These are phyloP conservation scores for Kappamyces sp. DNA, from an alignment of 192 early-diverging fungal species.

Conservation along the genomic window DNA sequence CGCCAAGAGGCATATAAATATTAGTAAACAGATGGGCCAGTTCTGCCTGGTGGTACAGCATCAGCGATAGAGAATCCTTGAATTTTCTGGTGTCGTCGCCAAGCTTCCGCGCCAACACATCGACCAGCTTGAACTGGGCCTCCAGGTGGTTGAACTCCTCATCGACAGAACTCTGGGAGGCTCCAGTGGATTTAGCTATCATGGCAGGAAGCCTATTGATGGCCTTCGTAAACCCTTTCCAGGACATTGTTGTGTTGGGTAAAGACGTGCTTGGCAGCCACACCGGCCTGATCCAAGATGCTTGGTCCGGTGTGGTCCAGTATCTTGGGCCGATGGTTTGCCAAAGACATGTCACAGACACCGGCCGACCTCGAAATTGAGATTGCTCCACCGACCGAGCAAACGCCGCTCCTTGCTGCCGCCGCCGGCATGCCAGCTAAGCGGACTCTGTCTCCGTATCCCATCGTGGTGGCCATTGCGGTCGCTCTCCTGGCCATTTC, in stretches of 20 bases:
- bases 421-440: too few relatives aligned
- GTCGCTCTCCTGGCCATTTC: too few relatives aligned
- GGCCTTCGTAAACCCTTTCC: slow-evolving; percentile 73
- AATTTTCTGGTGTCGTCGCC: slow-evolving; percentile 62
- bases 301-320: too few relatives aligned
- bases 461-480: too few relatives aligned
- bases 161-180: slow-evolving; percentile 47
- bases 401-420: too few relatives aligned
- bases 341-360: too few relatives aligned
- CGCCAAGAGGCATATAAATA: slow-evolving; percentile 48
- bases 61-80: slow-evolving; percentile 40
- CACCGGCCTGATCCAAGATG: too few relatives aligned
- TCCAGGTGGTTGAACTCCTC: slow-evolving; percentile 62
- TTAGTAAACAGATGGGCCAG: slow-evolving; percentile 52
- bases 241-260: slow-evolving; percentile 40
- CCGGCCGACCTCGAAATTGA: too few relatives aligned
- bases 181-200: slow-evolving; percentile 60
- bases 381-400: too few relatives aligned
- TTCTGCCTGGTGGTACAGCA: slow-evolving; percentile 57
- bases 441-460: too few relatives aligned
- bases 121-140: slow-evolving; percentile 53
- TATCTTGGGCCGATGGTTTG: too few relatives aligned
- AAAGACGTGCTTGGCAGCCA: too few relatives aligned
- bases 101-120: slow-evolving; percentile 51
- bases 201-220: slow-evolving; percentile 73